phyloP scores from a whole-genome alignment of 345 rosid genomes.

The Corymbia maculata region DNA sequence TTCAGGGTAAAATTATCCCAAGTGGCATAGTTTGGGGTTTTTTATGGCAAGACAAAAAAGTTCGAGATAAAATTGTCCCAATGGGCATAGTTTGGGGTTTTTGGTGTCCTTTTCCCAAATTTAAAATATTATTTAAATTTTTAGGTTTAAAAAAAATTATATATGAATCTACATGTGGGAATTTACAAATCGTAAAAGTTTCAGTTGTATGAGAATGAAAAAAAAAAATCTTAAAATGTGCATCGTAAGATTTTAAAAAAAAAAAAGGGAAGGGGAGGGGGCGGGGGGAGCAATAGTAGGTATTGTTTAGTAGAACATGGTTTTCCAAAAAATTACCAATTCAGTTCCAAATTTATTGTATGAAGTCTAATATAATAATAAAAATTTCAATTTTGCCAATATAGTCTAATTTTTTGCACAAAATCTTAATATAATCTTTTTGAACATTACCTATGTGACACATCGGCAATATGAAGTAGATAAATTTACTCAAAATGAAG shows the following conservation, averaged over 20 bases:
- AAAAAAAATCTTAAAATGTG: background rate
- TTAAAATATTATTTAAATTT: background rate
- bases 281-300: background rate
- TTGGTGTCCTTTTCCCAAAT: no score
- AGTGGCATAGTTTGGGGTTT: no score
- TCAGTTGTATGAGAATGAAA: background rate
- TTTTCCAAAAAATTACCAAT: background rate
- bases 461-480: fast-evolving
- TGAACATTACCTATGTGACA: background rate
- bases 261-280: no score
- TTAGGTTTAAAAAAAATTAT: fast-evolving
- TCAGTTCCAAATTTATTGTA: background rate
- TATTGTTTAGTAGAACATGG: no score
- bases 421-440: no score
- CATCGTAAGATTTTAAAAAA: background rate
- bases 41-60: no score
- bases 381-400: background rate
- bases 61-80: no score
- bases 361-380: background rate
- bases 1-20: no score
- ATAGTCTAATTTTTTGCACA: background rate
- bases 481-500: background rate
- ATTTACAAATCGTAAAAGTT: background rate
- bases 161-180: background rate
- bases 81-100: no score